Conservation (phyloP, 1,139 yeast species). For the Lizanozyma gosingica region DNA sequence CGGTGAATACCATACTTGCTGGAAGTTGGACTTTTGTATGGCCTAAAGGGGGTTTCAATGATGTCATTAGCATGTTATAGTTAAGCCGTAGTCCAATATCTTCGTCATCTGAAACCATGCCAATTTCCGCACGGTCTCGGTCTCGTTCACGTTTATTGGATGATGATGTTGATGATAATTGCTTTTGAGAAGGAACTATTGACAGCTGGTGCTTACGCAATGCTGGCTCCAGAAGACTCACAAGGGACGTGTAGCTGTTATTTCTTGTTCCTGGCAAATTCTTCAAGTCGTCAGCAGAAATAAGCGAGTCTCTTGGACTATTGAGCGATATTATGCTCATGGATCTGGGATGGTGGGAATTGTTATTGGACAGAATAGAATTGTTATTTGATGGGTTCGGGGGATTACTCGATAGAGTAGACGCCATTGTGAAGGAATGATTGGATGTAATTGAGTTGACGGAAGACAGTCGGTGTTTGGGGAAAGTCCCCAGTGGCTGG, state of each 20-base stretch:
- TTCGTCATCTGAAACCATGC: neutral
- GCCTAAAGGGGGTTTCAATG: neutral
- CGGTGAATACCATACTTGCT: neutral
- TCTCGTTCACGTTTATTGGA: neutral
- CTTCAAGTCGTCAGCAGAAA: slow-evolving; percentile 8
- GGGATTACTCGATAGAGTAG: no score
- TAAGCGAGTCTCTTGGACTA: slow-evolving; percentile 10
- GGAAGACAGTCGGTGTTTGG: slow-evolving; percentile 9
- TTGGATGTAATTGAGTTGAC: slow-evolving; percentile 8
- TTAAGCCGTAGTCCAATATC: neutral
- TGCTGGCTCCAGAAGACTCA: neutral
- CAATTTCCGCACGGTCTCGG: neutral
- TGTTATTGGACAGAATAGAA: neutral
- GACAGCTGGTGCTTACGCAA: no score
- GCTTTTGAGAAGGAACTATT: no score
- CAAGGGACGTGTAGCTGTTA: slow-evolving; percentile 4
- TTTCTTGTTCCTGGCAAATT: slow-evolving; percentile 7
- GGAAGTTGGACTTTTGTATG: neutral
- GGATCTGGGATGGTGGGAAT: slow-evolving; percentile 3
- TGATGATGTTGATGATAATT: no score
- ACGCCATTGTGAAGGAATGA: slow-evolving; percentile 3
- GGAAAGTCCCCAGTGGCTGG: slow-evolving; percentile 1
- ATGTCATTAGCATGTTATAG: neutral
- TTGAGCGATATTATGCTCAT: slow-evolving; percentile 9
- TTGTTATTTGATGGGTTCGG: no score